Base-by-base conservation (phyloP, 2,329 filamentous ascomycete species). In the Ceratocystis smalleyi region DNA sequence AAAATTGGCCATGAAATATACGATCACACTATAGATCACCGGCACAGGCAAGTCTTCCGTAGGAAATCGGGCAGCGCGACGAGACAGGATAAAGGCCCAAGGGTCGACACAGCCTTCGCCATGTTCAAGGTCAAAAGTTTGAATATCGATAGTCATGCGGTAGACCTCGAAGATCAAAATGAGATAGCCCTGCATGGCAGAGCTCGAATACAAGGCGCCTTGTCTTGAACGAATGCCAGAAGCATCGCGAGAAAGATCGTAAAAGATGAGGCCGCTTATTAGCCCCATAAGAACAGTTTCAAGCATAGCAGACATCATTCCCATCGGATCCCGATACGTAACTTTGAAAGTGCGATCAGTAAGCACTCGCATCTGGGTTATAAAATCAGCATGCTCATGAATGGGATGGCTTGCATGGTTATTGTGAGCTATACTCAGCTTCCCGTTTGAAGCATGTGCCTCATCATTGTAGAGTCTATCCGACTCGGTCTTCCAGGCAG, bases 1-100 rank as follows among this genome's bases (percentile, higher is more conserved):
- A 68, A 90, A 88, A 0, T 86, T 87, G 5, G 83, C 82, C 85
- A 91, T 89, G 71, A 89, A 91, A 72, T 91, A 91, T 70, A 84
- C 85, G 6, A 91, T 85, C 1, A 84, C 74, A 5, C 84, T 84
- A 70, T 86, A 91, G 2, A 89, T 71, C 17, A 89, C 78, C 0
- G 87, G 87, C 0, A 89, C 86, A 0, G 86, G 85, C 0, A 91
- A 70, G 70, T 91, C 87, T 70, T 91, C 87, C 0, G 86, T 83
- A 1, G 85, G 77, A 24, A 90, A 74, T 5, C 86, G 79, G 0
- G 88, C 86, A 4, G 89, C 72, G 30, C 88, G 79, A 51, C 88
- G 78, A 19, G 87, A 89, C 1, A 89, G 70, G 1, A 91, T 77
- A 67, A 87, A 91, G 0, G 85, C 83, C 0, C 87, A 73, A 1